Evolutionary conservation across 371 early-diverging fungal genomes (phyloP).

Genomic region (Mortierella sp.): DNA sequence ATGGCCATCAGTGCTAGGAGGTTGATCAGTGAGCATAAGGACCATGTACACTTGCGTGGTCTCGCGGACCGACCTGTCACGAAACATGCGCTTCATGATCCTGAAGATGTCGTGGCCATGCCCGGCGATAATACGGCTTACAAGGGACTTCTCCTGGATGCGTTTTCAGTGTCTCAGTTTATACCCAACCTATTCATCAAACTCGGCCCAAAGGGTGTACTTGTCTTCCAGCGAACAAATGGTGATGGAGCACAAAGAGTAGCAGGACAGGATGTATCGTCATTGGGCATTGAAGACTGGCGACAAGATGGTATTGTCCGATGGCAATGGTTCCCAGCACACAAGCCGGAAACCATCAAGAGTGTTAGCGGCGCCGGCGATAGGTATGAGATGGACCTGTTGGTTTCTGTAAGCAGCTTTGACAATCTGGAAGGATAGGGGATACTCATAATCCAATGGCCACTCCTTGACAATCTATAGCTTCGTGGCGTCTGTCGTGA

Average conservation of each 20-base stretch:
- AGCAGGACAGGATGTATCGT: background rate
- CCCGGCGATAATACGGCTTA: constrained; percentile 49
- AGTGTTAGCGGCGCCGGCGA: constrained; percentile 84
- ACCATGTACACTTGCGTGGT: background rate
- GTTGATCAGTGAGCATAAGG: constrained; percentile 5
- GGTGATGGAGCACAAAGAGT: background rate
- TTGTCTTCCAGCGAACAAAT: constrained; percentile 23
- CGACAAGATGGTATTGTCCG: constrained; percentile 13
- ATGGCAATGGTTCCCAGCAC: constrained; percentile 28
- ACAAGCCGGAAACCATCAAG: constrained; percentile 53
- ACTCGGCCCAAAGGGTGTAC: constrained; percentile 27
- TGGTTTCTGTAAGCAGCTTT: too few species aligned
- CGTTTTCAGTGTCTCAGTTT: constrained; percentile 26
- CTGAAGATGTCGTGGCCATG: constrained; percentile 25
- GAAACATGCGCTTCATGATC: constrained; percentile 26
- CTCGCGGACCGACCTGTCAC: background rate
- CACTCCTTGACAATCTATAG: constrained; percentile 17
- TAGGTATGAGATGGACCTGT: constrained; percentile 53
- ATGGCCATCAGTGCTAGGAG: constrained; percentile 59
- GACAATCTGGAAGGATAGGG: background rate
- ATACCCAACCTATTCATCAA: constrained; percentile 45
- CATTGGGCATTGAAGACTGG: background rate
- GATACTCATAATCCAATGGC: background rate
- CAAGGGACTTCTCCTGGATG: constrained; percentile 66
- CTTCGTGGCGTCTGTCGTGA: constrained; percentile 55